These are phyloP conservation scores for Cladorrhinum sp. DNA, from an alignment of 2,329 filamentous ascomycete species.

Conservation along the genomic window DNA sequence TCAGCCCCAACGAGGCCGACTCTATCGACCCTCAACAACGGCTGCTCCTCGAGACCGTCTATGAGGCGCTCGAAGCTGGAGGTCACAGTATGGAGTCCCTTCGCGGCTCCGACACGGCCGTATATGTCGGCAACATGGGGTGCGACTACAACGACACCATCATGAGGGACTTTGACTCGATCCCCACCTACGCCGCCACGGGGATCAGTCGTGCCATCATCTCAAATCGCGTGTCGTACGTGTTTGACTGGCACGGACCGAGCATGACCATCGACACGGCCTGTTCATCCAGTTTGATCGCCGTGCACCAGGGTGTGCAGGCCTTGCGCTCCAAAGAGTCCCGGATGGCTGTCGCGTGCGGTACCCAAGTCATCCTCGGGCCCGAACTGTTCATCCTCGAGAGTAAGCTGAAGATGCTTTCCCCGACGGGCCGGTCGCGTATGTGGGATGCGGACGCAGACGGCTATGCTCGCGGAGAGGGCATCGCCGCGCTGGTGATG, in stretches of 20 bases:
- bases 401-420: conserved; percentile 38
- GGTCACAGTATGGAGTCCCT: conserved; percentile 30
- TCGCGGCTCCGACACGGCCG: conserved; percentile 29
- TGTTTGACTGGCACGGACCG: conserved; percentile 53
- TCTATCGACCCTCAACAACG: conserved; percentile 20
- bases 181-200: conserved; percentile 25
- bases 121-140: conserved; percentile 34
- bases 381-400: conserved; percentile 42
- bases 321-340: conserved; percentile 47
- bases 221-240: conserved; percentile 51
- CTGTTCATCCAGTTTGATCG: conserved; percentile 50
- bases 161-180: conserved; percentile 4
- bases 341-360: conserved; percentile 45
- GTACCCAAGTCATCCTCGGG: conserved; percentile 45
- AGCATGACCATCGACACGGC: conserved; percentile 52
- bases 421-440: conserved; percentile 35
- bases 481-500: conserved; percentile 44
- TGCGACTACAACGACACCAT: conserved; percentile 27
- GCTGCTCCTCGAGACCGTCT: conserved; percentile 15
- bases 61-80: conserved; percentile 21
- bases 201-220: conserved; percentile 31
- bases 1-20: conserved; percentile 12
- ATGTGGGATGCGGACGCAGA: conserved; percentile 46
- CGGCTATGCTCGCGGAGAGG: conserved; percentile 54
- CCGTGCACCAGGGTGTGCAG: conserved; percentile 49